These are phyloP conservation scores for Pholiota molesta DNA, from an alignment of 768 basidiomycete genomes.

Conservation along the genomic window DNA sequence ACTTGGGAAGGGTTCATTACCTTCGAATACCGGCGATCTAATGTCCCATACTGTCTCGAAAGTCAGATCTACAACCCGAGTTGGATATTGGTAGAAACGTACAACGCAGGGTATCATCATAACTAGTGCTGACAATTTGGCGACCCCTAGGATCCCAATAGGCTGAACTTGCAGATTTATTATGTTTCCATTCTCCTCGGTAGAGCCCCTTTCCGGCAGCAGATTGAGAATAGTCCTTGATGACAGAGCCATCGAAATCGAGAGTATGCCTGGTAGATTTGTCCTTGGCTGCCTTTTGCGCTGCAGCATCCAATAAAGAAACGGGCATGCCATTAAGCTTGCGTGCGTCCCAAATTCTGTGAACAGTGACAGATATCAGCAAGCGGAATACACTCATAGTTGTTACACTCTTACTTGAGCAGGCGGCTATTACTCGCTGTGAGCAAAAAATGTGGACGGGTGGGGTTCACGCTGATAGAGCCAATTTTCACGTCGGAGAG, in stretches of 20 bases:
- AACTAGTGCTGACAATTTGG: constrained; percentile 81
- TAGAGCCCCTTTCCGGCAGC: constrained; percentile 55
- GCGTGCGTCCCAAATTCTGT: constrained; percentile 80
- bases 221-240: constrained; percentile 54
- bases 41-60: constrained; percentile 73
- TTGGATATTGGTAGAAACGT: constrained; percentile 29
- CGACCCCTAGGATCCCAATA: constrained; percentile 87
- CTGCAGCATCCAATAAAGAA: constrained; percentile 30
- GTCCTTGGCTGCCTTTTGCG: constrained; percentile 11
- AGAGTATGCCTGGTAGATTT: constrained; percentile 13
- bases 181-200: constrained; percentile 69
- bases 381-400: background rate
- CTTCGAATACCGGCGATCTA: constrained; percentile 50
- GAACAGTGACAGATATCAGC: background rate
- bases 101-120: constrained; percentile 79
- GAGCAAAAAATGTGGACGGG: constrained; percentile 62
- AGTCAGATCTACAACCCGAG: constrained; percentile 13
- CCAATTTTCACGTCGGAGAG: constrained; percentile 79
- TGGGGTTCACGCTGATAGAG: constrained; percentile 78
- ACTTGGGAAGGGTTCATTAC: constrained; percentile 52
- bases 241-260: constrained; percentile 43
- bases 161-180: constrained; percentile 79
- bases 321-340: constrained; percentile 54
- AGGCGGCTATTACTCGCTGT: constrained; percentile 77
- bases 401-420: constrained; percentile 55